Conservation (phyloP, 2,329 filamentous ascomycete species). For the Helminthosporium solani region DNA sequence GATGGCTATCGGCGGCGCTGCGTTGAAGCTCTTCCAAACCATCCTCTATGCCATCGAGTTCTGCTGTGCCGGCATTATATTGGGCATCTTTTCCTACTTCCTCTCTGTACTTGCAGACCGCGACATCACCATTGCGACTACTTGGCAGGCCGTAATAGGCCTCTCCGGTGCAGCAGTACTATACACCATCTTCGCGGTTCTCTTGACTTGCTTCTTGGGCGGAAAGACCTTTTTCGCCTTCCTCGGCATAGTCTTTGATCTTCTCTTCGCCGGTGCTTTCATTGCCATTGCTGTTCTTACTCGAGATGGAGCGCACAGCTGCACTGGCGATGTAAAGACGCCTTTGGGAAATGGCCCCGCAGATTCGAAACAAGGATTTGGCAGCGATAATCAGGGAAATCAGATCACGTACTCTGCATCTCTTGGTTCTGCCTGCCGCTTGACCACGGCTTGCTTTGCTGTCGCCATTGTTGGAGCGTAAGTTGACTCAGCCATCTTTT, state of each 20-base stretch:
- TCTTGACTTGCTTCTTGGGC: conserved; percentile 77
- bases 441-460: conserved; percentile 76
- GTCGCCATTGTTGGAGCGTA: conserved; percentile 77
- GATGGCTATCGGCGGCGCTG: conserved; percentile 62
- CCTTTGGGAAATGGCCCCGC: conserved; percentile 67
- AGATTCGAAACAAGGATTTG: conserved; percentile 51
- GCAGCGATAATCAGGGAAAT: conserved; percentile 42
- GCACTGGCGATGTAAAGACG: conserved; percentile 63
- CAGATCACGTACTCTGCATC: conserved; percentile 48
- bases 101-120: conserved; percentile 70
- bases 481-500: conserved; percentile 34
- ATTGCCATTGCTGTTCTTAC: conserved; percentile 79
- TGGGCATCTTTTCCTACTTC: conserved; percentile 80
- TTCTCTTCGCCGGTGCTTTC: conserved; percentile 74
- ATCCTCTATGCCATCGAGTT: conserved; percentile 74
- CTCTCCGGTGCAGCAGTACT: conserved; percentile 73
- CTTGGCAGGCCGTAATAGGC: conserved; percentile 68
- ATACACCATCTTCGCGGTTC: conserved; percentile 70
- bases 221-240: conserved; percentile 72
- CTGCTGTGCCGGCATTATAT: conserved; percentile 68
- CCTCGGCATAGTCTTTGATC: conserved; percentile 72
- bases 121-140: conserved; percentile 61
- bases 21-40: conserved; percentile 69
- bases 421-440: conserved; percentile 65
- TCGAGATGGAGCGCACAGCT: conserved; percentile 65